Percentiles rank a stretch among this genome's conserved stretches.
These are phyloP conservation scores for Lanmaoa pseudosensibilis DNA, from an alignment of 768 basidiomycete species.

Conservation along the genomic window DNA sequence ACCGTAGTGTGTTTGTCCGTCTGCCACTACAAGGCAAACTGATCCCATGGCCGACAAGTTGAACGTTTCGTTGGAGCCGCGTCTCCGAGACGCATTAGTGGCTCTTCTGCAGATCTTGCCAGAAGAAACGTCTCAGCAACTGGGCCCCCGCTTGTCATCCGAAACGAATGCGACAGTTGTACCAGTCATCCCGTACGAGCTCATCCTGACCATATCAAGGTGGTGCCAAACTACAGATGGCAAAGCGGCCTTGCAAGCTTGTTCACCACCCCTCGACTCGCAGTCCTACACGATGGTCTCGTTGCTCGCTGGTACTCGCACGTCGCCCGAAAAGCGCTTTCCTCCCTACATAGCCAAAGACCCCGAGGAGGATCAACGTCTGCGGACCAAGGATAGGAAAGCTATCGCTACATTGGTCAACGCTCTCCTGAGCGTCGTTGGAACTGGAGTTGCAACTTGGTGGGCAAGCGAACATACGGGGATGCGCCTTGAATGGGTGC, in stretches of 20 bases:
- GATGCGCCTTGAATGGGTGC: slow-evolving; percentile 76
- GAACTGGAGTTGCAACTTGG: slow-evolving; percentile 68
- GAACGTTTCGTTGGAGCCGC: slow-evolving; percentile 67
- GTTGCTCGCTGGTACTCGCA: slow-evolving; percentile 72
- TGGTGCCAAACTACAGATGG: slow-evolving; percentile 66
- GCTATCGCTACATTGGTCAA: slow-evolving; percentile 72
- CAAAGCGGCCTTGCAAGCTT: slow-evolving; percentile 36
- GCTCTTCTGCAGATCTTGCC: slow-evolving; percentile 51
- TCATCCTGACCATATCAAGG: slow-evolving; percentile 58
- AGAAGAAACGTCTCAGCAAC: slow-evolving; percentile 39
- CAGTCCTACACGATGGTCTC: slow-evolving; percentile 67
- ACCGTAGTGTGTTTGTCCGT: too few species aligned
- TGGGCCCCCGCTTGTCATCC: slow-evolving; percentile 40
- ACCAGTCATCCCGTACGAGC: slow-evolving; percentile 58
- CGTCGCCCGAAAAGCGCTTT: slow-evolving; percentile 77
- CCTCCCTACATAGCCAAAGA: slow-evolving; percentile 48
- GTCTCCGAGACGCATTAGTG: slow-evolving; percentile 51
- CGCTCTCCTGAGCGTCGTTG: slow-evolving; percentile 64
- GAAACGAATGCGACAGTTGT: slow-evolving; percentile 10
- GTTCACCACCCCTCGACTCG: slow-evolving; percentile 47
- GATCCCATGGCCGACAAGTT: slow-evolving; percentile 27
- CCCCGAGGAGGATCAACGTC: slow-evolving; percentile 47
- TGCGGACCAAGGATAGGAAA: slow-evolving; percentile 55
- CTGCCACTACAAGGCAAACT: too few species aligned
- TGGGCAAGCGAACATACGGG: slow-evolving; percentile 65